phyloP scores from a whole-genome alignment of 441 rosid genomes.

The Oxalis stricta region DNA sequence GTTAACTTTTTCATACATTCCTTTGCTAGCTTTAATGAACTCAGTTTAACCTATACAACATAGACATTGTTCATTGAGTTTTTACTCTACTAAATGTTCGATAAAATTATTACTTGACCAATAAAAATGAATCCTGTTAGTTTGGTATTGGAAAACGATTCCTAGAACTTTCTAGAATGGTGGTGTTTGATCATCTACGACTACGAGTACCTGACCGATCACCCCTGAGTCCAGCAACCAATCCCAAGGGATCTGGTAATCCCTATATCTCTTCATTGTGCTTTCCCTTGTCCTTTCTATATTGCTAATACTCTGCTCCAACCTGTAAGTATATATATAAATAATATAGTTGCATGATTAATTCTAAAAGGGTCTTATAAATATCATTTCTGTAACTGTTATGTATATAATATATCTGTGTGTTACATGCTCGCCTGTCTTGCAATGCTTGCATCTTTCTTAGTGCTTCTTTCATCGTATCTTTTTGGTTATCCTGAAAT shows the following conservation, averaged over 20 bases:
- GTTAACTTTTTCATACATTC: conserved; percentile 40
- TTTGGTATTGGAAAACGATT: neutral
- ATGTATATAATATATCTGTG: too few species aligned
- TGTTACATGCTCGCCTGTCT: conserved; percentile 88
- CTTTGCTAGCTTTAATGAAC: conserved; percentile 38
- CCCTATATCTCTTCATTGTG: conserved; percentile 42
- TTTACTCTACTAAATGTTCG: too few species aligned
- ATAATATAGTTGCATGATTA: too few species aligned
- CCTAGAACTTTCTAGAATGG: neutral
- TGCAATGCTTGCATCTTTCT: conserved; percentile 44
- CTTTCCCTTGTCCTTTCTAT: conserved; percentile 44
- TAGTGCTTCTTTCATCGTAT: conserved; percentile 24
- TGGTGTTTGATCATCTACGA: conserved; percentile 6
- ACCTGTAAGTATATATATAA: conserved; percentile 32
- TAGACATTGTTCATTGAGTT: neutral
- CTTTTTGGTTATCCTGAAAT: conserved; percentile 35
- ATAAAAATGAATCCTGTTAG: too few species aligned
- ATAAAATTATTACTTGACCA: too few species aligned
- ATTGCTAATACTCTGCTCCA: conserved; percentile 40
- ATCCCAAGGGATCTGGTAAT: conserved; percentile 56
- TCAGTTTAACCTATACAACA: conserved; percentile 31
- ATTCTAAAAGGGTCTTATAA: too few species aligned
- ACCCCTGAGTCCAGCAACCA: conserved; percentile 62
- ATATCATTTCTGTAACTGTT: too few species aligned
- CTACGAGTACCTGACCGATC: conserved; percentile 47